Base-by-base conservation (phyloP, 306 rosid genomes). In the Oxytropis ochrocephala region DNA sequence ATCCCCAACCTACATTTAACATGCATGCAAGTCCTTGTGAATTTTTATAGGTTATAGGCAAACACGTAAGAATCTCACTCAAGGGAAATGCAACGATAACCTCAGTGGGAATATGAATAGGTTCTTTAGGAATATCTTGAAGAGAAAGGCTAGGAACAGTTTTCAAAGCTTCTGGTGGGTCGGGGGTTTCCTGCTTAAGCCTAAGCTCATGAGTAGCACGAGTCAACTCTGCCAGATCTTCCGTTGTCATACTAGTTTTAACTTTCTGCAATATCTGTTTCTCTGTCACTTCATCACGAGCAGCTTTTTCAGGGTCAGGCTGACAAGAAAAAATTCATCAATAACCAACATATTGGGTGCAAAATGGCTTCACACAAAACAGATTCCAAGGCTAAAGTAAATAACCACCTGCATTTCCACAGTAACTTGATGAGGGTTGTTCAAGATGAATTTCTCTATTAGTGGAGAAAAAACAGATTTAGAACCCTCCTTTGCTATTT, bases 281-380 rank as follows among this genome's bases (percentile, higher is more conserved):
- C 72, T 94, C 99, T 5, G 79, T 73, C 44, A 84, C 97, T 83
- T 91, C 99, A 19, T 91, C 99, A 44, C 79, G 84, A 48, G 96
- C 84, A 80, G 92, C 88, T 76, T 94, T 94, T 75, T 89, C 86
- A 38, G 96, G 87, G 85, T 94, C 99, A 65, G 99, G 97, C 99
- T 94, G 89, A 65, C 48, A 71, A 47, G 66, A 56, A 83, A 75
- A 48, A 35, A 10, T 32, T 46, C 72, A 50, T 73, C 70, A 41
- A 42, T 58, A 75, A 79, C 49, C 14, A 29, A 59, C 67, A 69
- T 33, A 72, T 52, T 51, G 27, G 27, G 58, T 43, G 36, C 51
- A 51, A 74, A 64, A 29, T 57, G 38, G 75, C 17, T 69, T 73
- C 47, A 70, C 43, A 18, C 74, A 10, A 56, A 60, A 70, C 57